A percentile compares a stretch with the other conserved stretches of the same genome.
phyloP scores from a whole-genome alignment of 768 basidiomycete genomes.

The Leucocoprinus leucothites region DNA sequence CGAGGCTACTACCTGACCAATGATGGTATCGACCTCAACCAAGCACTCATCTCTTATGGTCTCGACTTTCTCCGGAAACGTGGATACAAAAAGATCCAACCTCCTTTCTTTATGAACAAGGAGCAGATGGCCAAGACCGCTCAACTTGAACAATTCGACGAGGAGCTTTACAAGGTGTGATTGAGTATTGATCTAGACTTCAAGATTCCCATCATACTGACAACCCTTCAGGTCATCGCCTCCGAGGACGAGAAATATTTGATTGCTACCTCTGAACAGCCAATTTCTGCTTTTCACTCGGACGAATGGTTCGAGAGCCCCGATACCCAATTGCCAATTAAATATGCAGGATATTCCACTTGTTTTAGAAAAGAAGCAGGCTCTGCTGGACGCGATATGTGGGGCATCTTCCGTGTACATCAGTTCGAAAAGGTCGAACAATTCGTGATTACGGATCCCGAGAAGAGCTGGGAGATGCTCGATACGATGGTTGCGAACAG shows the following conservation, averaged over 20 bases:
- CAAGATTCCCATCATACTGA: neutral
- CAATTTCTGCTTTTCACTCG: constrained; percentile 92
- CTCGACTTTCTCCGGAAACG: constrained; percentile 85
- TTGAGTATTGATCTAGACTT: neutral
- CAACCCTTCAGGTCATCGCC: constrained; percentile 62
- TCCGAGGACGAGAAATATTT: constrained; percentile 96
- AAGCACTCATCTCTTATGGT: constrained; percentile 91
- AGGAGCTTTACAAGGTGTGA: constrained; percentile 91
- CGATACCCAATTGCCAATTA: constrained; percentile 86
- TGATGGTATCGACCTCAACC: constrained; percentile 96
- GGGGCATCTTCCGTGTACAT: constrained; percentile 99
- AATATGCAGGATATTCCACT: constrained; percentile 86
- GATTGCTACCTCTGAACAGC: constrained; percentile 98
- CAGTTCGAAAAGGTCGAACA: constrained; percentile 99
- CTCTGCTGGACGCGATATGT: constrained; percentile 95
- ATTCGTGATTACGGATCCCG: constrained; percentile 93
- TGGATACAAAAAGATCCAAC: constrained; percentile 91
- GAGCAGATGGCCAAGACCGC: constrained; percentile 97
- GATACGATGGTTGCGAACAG: constrained; percentile 87
- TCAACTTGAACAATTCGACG: constrained; percentile 97
- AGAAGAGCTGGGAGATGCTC: constrained; percentile 92
- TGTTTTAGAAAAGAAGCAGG: constrained; percentile 99
- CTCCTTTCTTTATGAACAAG: constrained; percentile 99
- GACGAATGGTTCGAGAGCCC: constrained; percentile 99
- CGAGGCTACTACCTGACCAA: constrained; percentile 95